Evolutionary conservation across 148 eudicot genomes (phyloP), one percentile per base, ranked within the genome.

Genomic region (Spergularia marina): DNA sequence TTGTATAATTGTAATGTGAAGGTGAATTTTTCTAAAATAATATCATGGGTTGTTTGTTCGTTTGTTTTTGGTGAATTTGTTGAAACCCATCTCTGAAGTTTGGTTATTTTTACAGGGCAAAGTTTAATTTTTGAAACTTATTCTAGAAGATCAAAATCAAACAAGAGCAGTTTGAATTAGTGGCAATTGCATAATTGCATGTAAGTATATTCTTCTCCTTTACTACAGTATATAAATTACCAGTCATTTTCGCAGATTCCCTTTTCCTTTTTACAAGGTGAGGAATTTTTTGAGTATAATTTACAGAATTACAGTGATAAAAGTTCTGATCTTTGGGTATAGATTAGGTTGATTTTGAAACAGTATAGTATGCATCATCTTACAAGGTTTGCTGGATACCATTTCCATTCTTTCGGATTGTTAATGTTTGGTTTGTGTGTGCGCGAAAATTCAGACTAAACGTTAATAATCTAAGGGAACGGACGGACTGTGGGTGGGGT

Each of bases 191-290:
- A 34, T 34, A 60, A 60, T 74, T 69, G 59, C 41, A 53, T 62
- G 75, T 75, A 80, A 68, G 78, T 3, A 65, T 20, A 51, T n/a
- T 58, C 62, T 60, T 34, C 51, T 23, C 20, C 10, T 4, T 14
- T 30, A 30, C 49, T 23, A 30, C 36, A 30, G 36, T 30, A 30
- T 30, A 30, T 30, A 30, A 30, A 14, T 15, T 44, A 44, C 49
- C 49, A 44, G 49, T 44, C 7, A 44, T 44, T 44, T 44, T 44
- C 7, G 49, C 49, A 44, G 7, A 44, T 44, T 44, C 49, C 49
- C 49, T 9, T 30, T 52, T 17, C 18, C 12, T 54, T 0, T 10
- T 6, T 12, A 13, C 18, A 2, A 3, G 40, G 40, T 17, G 52
- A 15, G n/a, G 62, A 58, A 15, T 0, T 58, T 9, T 30, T 58